These are phyloP conservation scores for Phytophthora tentaculata DNA, from an alignment of 352 stramenopile species.

Conservation along the genomic window DNA sequence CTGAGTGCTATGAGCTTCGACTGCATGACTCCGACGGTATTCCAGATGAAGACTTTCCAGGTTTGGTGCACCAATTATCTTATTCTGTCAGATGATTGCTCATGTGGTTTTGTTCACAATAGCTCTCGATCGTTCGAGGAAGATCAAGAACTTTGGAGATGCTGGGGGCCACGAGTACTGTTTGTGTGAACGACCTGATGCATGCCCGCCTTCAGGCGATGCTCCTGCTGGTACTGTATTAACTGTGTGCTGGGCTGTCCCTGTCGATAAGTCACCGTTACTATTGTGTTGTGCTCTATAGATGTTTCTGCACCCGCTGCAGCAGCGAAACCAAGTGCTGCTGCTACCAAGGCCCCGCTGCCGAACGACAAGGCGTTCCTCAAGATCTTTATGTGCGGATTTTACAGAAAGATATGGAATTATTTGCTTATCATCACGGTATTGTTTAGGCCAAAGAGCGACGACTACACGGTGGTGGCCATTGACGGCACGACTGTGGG, in stretches of 20 bases:
- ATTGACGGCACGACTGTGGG: conserved; percentile 82
- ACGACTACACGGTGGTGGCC: conserved; percentile 89
- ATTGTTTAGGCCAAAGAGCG: conserved; percentile 76
- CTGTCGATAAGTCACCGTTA: not conserved
- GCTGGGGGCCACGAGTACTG: conserved; percentile 88
- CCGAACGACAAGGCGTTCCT: conserved; percentile 83
- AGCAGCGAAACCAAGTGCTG: conserved; percentile 33
- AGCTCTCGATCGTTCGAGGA: conserved; percentile 84
- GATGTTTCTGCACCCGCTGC: conserved; percentile 36
- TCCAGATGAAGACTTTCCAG: conserved; percentile 88
- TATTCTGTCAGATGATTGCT: too few species aligned
- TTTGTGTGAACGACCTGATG: conserved; percentile 85
- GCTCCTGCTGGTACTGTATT: conserved; percentile 40
- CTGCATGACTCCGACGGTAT: conserved; percentile 86
- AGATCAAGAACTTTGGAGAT: conserved; percentile 93
- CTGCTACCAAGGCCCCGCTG: conserved; percentile 49
- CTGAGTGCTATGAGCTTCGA: conserved; percentile 88
- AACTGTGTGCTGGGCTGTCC: not conserved
- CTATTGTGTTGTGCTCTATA: conserved; percentile 16
- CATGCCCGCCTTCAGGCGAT: conserved; percentile 77
- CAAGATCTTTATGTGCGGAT: conserved; percentile 87
- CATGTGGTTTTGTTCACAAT: conserved; percentile 4
- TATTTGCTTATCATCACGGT: conserved; percentile 10
- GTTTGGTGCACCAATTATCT: conserved; percentile 43
- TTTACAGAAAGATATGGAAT: not conserved